phyloP scores from a whole-genome alignment of 148 eudicot genomes.

The Spergularia marina region DNA sequence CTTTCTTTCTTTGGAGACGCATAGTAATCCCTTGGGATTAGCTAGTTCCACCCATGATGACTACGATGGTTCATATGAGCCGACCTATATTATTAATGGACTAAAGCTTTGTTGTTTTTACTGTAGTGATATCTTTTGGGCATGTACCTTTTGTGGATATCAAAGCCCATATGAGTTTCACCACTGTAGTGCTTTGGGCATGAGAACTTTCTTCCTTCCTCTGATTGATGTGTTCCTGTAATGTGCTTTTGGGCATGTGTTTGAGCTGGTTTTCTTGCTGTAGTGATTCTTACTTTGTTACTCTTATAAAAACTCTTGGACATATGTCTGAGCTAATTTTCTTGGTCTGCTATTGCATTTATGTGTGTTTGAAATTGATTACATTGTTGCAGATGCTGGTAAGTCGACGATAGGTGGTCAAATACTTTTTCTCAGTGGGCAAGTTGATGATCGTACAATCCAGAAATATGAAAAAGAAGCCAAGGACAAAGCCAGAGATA shows the following conservation, averaged over 20 bases:
- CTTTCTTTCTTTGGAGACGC: no score
- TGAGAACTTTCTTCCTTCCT: neutral
- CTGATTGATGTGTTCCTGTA: neutral
- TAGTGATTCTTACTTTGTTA: no score
- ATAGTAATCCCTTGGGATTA: no score
- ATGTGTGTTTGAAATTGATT: neutral
- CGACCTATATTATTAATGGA: no score
- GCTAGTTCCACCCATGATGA: no score
- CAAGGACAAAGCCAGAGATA: slow-evolving; percentile 90
- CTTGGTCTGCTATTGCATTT: neutral
- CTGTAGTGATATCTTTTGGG: neutral
- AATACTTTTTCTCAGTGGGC: slow-evolving; percentile 87
- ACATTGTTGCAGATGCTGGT: slow-evolving; percentile 74
- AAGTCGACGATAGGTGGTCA: slow-evolving; percentile 96
- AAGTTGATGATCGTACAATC: slow-evolving; percentile 94
- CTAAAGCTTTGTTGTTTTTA: no score
- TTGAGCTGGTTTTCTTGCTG: no score
- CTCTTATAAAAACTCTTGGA: no score
- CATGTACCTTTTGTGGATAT: neutral
- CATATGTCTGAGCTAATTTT: neutral
- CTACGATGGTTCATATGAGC: no score
- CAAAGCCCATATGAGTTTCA: neutral
- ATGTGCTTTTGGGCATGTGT: no score
- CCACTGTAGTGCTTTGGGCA: neutral
- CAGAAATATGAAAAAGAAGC: slow-evolving; percentile 98